Base-by-base conservation (phyloP, 352 stramenopile species). In the Elongisporangium prolatum region DNA sequence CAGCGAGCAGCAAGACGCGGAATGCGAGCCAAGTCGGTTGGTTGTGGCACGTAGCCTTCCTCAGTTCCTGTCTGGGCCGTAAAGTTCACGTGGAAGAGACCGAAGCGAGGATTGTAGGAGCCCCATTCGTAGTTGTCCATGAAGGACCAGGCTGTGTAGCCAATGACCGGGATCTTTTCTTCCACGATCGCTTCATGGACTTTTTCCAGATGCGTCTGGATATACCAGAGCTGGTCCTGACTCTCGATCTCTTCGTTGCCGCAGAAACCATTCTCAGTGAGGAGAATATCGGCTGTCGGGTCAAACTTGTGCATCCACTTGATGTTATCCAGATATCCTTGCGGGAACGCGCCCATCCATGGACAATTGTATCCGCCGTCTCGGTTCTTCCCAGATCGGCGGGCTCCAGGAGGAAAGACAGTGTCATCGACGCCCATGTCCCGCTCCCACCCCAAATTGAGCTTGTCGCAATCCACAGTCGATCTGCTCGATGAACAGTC, bases 111-210 rank as follows among this genome's bases (percentile, higher is more conserved):
- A 21, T 64, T 61, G 60, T 71, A 84, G 54, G 73, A 64, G 20
- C 74, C 74, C 59, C 74, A 84, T 59, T 68, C 72, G 48, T 72
- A 78, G 22, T 76, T 80, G 48, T 82, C 75, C n/a, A 76, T 67
- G 2, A 76, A 75, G 3, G 61, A 72, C 65, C 65, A 72, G 7
- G 65, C 65, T n/a, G 65, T 72, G 65, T 72, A 72, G 13, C 77
- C 84, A 48, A 63, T 51, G 24, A 97, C 57, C 28, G 57, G 63
- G 44, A 69, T 59, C 38, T 69, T 59, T 25, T 62, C 57, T 44
- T 65, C 63, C 24, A 65, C 53, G 2, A 68, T 54, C 2, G 63
- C 63, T 47, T 65, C 61, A 50, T 62, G 50, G 0, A 68, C 37
- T 52, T 70, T 54, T 14, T 47, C 57, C n/a, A 77, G 34, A 24